phyloP scores from a whole-genome alignment of 352 stramenopile species.

The Globisporangium iwayamae region DNA sequence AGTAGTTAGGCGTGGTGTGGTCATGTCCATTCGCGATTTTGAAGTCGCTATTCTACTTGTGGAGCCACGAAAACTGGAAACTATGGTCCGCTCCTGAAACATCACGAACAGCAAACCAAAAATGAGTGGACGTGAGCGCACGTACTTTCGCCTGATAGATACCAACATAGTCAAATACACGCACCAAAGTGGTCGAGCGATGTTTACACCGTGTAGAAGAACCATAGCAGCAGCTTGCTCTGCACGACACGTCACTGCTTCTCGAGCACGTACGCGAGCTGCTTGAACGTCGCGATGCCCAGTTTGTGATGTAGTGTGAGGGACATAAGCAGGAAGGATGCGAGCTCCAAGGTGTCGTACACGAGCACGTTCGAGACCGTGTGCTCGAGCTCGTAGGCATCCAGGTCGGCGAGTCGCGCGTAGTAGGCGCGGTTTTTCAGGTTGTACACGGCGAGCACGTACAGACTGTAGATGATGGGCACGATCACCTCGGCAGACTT shows the following conservation, averaged over 20 bases:
- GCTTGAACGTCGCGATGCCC: constrained; percentile 18
- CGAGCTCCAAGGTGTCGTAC: constrained; percentile 20
- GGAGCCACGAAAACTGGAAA: too few relatives aligned
- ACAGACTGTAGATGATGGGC: constrained; percentile 12
- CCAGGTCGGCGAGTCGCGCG: constrained; percentile 9
- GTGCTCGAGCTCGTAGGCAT: not conserved
- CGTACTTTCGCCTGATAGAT: too few relatives aligned
- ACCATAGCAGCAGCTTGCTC: constrained; percentile 24
- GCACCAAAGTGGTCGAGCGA: constrained; percentile 25
- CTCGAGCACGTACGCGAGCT: constrained; percentile 30
- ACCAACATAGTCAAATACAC: not conserved
- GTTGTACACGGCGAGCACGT: not conserved
- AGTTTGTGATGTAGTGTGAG: constrained; percentile 14
- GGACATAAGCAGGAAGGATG: constrained; percentile 15
- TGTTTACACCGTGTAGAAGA: constrained; percentile 19
- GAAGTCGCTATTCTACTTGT: too few relatives aligned
- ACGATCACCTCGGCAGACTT: constrained; percentile 17
- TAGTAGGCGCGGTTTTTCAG: constrained; percentile 17
- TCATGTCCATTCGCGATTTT: too few relatives aligned
- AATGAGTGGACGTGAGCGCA: too few relatives aligned
- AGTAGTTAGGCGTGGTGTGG: too few relatives aligned
- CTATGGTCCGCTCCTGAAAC: too few relatives aligned
- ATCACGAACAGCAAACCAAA: too few relatives aligned
- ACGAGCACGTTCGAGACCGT: constrained; percentile 19
- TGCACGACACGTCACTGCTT: constrained; percentile 22